Evolutionary conservation across 2,329 filamentous ascomycete genomes (phyloP).

Genomic region (Ophiostoma sp.): DNA sequence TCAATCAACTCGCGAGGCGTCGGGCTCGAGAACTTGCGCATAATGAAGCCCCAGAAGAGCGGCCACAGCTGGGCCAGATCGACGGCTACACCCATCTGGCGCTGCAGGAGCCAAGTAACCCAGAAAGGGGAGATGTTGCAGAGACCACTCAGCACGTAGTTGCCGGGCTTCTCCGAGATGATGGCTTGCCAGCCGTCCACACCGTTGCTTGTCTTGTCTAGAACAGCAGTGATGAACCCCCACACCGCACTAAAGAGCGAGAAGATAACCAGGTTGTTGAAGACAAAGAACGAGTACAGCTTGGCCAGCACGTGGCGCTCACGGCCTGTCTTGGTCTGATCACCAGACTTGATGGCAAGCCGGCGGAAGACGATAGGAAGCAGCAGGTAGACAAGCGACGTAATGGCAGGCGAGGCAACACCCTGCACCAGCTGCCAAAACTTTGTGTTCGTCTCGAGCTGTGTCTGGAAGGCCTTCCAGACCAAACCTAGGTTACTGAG

Average conservation of each 20-base stretch:
- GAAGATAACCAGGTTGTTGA: slow-evolving; percentile 95
- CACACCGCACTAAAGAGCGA: slow-evolving; percentile 84
- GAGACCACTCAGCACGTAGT: slow-evolving; percentile 59
- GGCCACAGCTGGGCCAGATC: slow-evolving; percentile 87
- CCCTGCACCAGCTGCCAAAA: slow-evolving; percentile 88
- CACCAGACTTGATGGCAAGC: slow-evolving; percentile 74
- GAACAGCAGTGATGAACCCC: slow-evolving; percentile 62
- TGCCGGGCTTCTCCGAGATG: slow-evolving; percentile 55
- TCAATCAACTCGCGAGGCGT: slow-evolving; percentile 90
- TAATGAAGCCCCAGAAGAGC: slow-evolving; percentile 76
- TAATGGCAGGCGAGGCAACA: slow-evolving; percentile 81
- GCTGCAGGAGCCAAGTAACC: slow-evolving; percentile 88
- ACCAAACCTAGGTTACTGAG: slow-evolving; percentile 71
- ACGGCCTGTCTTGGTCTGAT: slow-evolving; percentile 84
- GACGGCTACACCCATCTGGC: slow-evolving; percentile 87
- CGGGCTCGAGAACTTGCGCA: slow-evolving; percentile 76
- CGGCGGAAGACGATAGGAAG: slow-evolving; percentile 88
- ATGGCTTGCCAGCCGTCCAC: slow-evolving; percentile 65
- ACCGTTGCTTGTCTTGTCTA: slow-evolving; percentile 52
- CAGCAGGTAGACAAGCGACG: slow-evolving; percentile 78
- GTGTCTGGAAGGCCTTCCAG: slow-evolving; percentile 67
- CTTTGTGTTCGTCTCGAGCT: slow-evolving; percentile 55
- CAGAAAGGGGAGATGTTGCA: slow-evolving; percentile 84
- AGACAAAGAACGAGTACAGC: slow-evolving; percentile 90
- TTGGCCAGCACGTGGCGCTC: slow-evolving; percentile 88